Percentiles rank a stretch among this genome's conserved stretches.
phyloP scores from a whole-genome alignment of 2,329 filamentous ascomycete genomes.

The Pleoardoris graminearum region DNA sequence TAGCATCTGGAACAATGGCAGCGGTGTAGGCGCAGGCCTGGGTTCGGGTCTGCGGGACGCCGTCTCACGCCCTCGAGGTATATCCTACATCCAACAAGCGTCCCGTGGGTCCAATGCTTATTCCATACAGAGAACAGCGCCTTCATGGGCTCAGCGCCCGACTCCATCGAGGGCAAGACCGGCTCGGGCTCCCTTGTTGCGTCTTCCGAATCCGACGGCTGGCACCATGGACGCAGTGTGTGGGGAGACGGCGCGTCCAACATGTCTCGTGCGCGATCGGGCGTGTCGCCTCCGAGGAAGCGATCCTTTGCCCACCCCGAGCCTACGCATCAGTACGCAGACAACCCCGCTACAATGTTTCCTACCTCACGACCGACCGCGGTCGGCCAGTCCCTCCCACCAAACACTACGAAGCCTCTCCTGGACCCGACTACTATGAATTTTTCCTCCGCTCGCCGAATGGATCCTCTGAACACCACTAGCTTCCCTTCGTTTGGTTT shows the following conservation, averaged over 20 bases:
- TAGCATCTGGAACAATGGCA: constrained; percentile 43
- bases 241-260: constrained; percentile 59
- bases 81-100: neutral
- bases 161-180: constrained; percentile 59
- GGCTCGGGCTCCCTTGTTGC: constrained; percentile 71
- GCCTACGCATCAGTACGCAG: constrained; percentile 36
- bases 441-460: constrained; percentile 35
- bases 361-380: constrained; percentile 27
- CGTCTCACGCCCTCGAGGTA: constrained; percentile 42
- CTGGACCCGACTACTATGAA: constrained; percentile 39
- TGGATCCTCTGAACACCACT: constrained; percentile 35
- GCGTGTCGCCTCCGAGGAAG: constrained; percentile 45
- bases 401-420: constrained; percentile 34
- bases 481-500: constrained; percentile 41
- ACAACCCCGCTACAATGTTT: constrained; percentile 33
- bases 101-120: constrained; percentile 19
- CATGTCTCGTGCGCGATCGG: constrained; percentile 40
- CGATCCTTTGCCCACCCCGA: constrained; percentile 43
- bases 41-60: constrained; percentile 35
- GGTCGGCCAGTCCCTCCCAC: constrained; percentile 26
- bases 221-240: constrained; percentile 58
- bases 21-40: constrained; percentile 31
- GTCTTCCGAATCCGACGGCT: constrained; percentile 69
- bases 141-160: constrained; percentile 27
- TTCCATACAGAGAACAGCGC: constrained; percentile 33